Conservation (phyloP, 495 filamentous ascomycete species). For the Tuber melanosporum region DNA sequence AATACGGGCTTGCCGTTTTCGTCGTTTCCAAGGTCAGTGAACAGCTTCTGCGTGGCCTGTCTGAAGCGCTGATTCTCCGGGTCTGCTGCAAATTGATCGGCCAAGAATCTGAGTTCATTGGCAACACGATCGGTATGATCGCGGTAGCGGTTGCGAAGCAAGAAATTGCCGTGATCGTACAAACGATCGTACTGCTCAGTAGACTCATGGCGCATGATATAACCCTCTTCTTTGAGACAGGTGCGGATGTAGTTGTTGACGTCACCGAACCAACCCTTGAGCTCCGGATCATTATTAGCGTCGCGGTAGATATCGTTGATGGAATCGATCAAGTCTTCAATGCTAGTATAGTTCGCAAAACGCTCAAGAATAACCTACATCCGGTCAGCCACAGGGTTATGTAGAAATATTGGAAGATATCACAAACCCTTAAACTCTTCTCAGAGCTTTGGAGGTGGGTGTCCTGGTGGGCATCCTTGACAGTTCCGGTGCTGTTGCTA, state of each 20-base stretch:
- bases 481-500: constrained; percentile 56
- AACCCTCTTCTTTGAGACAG: constrained; percentile 82
- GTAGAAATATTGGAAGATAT: constrained; percentile 33
- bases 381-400: constrained; percentile 46
- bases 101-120: constrained; percentile 85
- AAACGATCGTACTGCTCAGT: constrained; percentile 75
- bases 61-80: constrained; percentile 75
- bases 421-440: constrained; percentile 61
- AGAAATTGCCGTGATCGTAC: constrained; percentile 78
- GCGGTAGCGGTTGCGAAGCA: constrained; percentile 82
- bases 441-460: constrained; percentile 62
- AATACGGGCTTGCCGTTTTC: constrained; percentile 77
- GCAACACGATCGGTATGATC: constrained; percentile 79
- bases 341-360: constrained; percentile 89
- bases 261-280: constrained; percentile 81
- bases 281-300: constrained; percentile 79
- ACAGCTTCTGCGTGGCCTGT: constrained; percentile 70
- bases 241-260: constrained; percentile 71
- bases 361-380: constrained; percentile 78
- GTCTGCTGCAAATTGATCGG: constrained; percentile 81
- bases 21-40: constrained; percentile 78
- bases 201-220: constrained; percentile 76
- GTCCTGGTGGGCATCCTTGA: constrained; percentile 62
- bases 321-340: constrained; percentile 75
- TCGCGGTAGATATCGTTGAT: constrained; percentile 86